These are phyloP conservation scores for Leccinum truebloodii DNA, from an alignment of 768 basidiomycete genomes.

Conservation along the genomic window DNA sequence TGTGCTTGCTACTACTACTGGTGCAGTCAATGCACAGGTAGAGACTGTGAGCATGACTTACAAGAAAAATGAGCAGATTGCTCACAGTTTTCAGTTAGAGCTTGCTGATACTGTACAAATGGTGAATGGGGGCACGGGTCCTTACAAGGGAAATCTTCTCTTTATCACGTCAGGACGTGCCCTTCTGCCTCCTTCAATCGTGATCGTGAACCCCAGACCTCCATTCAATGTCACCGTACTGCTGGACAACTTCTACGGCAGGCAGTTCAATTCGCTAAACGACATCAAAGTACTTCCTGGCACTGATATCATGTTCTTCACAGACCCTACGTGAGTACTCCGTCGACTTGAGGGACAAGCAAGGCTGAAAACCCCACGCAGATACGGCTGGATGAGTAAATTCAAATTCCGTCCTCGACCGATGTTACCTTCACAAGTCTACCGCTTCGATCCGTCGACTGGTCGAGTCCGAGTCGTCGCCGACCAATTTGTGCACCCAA, in stretches of 20 bases:
- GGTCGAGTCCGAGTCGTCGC: constrained; percentile 71
- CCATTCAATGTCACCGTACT: constrained; percentile 71
- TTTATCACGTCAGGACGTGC: constrained; percentile 70
- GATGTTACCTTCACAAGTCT: constrained; percentile 72
- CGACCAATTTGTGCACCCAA: constrained; percentile 56
- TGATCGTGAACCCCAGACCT: constrained; percentile 60
- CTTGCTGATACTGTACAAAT: constrained; percentile 62
- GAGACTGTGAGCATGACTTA: constrained; percentile 33
- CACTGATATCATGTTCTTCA: constrained; percentile 73
- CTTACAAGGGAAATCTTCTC: constrained; percentile 56
- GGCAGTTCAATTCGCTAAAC: constrained; percentile 83
- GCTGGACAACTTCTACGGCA: constrained; percentile 76
- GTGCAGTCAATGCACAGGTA: constrained; percentile 51
- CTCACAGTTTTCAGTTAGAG: constrained; percentile 45
- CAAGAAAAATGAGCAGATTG: background rate
- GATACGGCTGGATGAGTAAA: constrained; percentile 60
- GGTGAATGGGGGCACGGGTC: constrained; percentile 71
- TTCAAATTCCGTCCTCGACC: constrained; percentile 63
- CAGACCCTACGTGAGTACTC: constrained; percentile 60
- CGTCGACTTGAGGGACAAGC: background rate
- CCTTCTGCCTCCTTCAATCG: constrained; percentile 58
- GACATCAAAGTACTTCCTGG: constrained; percentile 74
- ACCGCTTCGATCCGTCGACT: constrained; percentile 67
- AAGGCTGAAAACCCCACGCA: constrained; percentile 24
- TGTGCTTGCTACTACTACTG: constrained; percentile 38